Evolutionary conservation across 108 stramenopile genomes (phyloP).

Genomic region (Parmales sp.): DNA sequence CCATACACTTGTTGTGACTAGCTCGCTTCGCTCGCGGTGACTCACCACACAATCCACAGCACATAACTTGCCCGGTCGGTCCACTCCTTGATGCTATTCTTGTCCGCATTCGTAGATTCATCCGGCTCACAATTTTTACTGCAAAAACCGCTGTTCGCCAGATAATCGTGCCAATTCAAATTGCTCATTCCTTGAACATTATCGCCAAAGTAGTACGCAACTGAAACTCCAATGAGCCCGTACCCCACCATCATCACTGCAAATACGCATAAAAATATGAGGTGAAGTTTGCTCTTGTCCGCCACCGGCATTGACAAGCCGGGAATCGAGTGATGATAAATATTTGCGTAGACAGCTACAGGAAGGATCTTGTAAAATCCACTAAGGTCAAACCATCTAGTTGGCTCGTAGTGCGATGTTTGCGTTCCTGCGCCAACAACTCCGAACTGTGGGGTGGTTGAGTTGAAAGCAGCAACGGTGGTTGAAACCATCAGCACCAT

Average conservation of each 20-base stretch:
- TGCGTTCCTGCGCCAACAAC: not conserved
- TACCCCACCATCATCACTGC: conserved; percentile 6
- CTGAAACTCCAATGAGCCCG: conserved; percentile 1
- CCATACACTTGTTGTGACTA: too few relatives aligned
- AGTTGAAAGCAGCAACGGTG: not conserved
- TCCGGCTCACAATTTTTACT: not conserved
- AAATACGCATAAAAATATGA: conserved; percentile 12
- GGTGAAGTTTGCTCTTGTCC: conserved; percentile 15
- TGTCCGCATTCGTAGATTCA: too few relatives aligned
- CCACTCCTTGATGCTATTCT: not conserved
- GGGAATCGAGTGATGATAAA: conserved; percentile 25
- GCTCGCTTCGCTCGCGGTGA: too few relatives aligned
- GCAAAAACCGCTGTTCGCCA: not conserved
- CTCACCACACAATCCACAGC: not conserved
- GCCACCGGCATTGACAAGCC: conserved; percentile 6
- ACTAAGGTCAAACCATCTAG: not conserved
- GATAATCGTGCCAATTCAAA: conserved; percentile 20
- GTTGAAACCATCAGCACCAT: conserved; percentile 19
- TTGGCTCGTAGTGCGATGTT: not conserved
- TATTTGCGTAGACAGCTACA: conserved; percentile 16
- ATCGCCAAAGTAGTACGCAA: conserved; percentile 20
- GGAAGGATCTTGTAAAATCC: conserved; percentile 15
- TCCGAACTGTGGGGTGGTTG: not conserved
- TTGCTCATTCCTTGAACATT: conserved; percentile 5
- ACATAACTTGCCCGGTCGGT: not conserved